Conservation (phyloP, 768 basidiomycete species). For the Termitomyces sp. region DNA sequence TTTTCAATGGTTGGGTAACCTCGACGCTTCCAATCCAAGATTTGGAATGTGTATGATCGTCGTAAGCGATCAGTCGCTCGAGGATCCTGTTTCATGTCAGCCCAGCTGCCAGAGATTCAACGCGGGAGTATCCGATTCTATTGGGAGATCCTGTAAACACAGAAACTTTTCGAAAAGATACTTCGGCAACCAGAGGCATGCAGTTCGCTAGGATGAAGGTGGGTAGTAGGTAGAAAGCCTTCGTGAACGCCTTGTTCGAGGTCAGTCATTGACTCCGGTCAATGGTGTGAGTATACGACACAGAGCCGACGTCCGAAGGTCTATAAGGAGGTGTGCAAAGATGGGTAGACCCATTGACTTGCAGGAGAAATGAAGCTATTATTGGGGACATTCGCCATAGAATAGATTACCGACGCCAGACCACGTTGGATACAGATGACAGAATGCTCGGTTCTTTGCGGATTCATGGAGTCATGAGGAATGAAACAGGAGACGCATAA, state of each 20-base stretch:
- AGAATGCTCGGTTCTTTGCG: not conserved
- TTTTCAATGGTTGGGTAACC: too few species aligned
- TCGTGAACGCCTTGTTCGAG: not conserved
- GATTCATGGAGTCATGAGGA: not conserved
- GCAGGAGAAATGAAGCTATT: too few species aligned
- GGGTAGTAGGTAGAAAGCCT: not conserved
- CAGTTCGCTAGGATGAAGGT: not conserved
- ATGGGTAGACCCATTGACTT: too few species aligned
- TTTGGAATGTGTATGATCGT: too few species aligned
- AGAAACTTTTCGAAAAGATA: not conserved
- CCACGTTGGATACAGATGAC: not conserved
- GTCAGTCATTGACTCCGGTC: not conserved
- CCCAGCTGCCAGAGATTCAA: not conserved
- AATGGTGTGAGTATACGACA: too few species aligned
- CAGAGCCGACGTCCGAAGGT: too few species aligned
- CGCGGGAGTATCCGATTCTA: not conserved
- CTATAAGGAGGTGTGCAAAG: not conserved
- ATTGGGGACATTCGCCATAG: too few species aligned
- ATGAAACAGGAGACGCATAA: too few species aligned
- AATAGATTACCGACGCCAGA: too few species aligned
- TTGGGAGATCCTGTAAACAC: not conserved
- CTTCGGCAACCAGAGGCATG: not conserved
- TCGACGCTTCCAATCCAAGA: not conserved
- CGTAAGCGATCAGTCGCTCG: too few species aligned
- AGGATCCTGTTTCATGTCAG: not conserved